These are phyloP conservation scores for Effrenium voratum DNA, from an alignment of 73 alveolate genomes.

Conservation along the genomic window DNA sequence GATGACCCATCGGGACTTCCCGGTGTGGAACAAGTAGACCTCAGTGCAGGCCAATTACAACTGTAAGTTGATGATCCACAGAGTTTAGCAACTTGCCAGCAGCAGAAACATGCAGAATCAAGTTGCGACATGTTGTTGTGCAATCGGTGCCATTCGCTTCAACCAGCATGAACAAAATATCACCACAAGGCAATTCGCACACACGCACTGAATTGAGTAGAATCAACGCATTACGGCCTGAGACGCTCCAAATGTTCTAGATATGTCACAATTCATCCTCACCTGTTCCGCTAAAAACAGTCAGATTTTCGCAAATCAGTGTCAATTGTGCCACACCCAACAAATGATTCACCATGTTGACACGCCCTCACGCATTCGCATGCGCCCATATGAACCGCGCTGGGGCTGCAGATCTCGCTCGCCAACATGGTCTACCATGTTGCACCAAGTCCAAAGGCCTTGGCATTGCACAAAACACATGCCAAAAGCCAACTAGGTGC, in stretches of 20 bases:
- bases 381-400: not conserved
- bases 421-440: constrained; percentile 78
- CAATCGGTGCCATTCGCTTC: not conserved
- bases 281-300: too few relatives aligned
- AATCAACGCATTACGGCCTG: too few relatives aligned
- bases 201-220: too few relatives aligned
- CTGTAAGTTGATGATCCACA: not conserved
- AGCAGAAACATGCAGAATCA: not conserved
- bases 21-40: constrained; percentile 90
- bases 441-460: constrained; percentile 68
- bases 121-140: not conserved
- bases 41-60: not conserved
- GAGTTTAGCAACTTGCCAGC: not conserved
- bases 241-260: too few relatives aligned
- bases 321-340: too few relatives aligned
- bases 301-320: too few relatives aligned
- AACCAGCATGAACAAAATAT: too few relatives aligned
- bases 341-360: too few relatives aligned
- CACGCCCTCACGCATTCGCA: too few relatives aligned
- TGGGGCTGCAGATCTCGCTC: constrained; percentile 75
- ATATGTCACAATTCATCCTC: too few relatives aligned
- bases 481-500: not conserved
- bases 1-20: constrained; percentile 87
- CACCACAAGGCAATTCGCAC: too few relatives aligned
- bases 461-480: not conserved